Conservation (phyloP, 305 asterid genomes). For the Euphrasia arctica region DNA sequence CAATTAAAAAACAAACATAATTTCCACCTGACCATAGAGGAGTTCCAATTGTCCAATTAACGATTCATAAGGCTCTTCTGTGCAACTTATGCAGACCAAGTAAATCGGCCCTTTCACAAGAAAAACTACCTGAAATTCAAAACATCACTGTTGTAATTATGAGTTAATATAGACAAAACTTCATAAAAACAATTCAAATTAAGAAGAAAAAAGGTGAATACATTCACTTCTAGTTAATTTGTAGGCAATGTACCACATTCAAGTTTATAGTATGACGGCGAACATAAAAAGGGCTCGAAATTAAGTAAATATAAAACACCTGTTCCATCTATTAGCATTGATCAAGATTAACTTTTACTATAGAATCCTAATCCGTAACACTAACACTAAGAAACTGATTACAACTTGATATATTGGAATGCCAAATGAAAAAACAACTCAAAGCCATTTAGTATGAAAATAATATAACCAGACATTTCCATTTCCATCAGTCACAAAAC, state of each 20-base stretch:
- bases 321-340: not conserved
- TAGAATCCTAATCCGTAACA: not conserved
- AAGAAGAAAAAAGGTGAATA: conserved; percentile 9
- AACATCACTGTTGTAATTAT: conserved; percentile 15
- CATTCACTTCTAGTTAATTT: conserved; percentile 5
- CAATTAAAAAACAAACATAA: conserved; percentile 18
- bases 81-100: conserved; percentile 97
- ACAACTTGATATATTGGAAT: not conserved
- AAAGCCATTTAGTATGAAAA: not conserved
- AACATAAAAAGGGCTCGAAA: not conserved
- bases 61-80: conserved; percentile 92
- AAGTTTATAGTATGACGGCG: conserved; percentile 9
- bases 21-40: conserved; percentile 82
- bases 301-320: not conserved
- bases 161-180: not conserved
- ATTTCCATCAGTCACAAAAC: not conserved
- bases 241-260: conserved; percentile 2
- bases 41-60: conserved; percentile 90
- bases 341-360: not conserved
- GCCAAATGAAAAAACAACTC: not conserved
- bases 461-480: not conserved
- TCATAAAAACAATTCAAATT: not conserved
- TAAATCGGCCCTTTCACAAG: conserved; percentile 98
- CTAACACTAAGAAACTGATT: not conserved
- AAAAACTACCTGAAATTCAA: conserved; percentile 72